These are phyloP conservation scores for Pilasporangium apinafurcum DNA, from an alignment of 352 stramenopile genomes.

Conservation along the genomic window DNA sequence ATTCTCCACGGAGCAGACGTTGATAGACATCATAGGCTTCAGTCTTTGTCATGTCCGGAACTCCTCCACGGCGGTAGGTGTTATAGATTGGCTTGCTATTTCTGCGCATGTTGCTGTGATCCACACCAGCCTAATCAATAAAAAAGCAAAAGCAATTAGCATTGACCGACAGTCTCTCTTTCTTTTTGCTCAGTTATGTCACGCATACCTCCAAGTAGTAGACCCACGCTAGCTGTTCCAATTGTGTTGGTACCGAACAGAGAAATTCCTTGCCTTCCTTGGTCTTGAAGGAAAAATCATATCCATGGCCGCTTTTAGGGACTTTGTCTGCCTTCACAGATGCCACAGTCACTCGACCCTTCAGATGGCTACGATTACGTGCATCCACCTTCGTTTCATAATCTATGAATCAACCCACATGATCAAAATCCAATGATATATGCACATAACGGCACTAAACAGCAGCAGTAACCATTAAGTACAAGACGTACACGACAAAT, in stretches of 20 bases:
- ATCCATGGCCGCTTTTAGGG: conserved; percentile 71
- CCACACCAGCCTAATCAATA: conserved; percentile 39
- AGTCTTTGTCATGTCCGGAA: conserved; percentile 75
- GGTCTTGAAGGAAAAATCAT: conserved; percentile 84
- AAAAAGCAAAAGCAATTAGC: background rate
- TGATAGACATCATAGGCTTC: conserved; percentile 75
- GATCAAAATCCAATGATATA: background rate
- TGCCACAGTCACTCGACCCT: conserved; percentile 76
- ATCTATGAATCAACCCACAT: conserved; percentile 18
- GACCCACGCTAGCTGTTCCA: conserved; percentile 79
- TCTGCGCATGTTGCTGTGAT: conserved; percentile 76
- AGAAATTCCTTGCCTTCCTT: conserved; percentile 81
- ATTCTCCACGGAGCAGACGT: conserved; percentile 53
- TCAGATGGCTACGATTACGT: conserved; percentile 79
- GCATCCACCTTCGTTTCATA: conserved; percentile 88
- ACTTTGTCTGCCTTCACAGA: conserved; percentile 74
- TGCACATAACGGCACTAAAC: background rate
- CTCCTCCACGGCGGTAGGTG: conserved; percentile 55
- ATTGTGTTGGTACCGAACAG: conserved; percentile 70
- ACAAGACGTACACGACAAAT: conserved; percentile 59
- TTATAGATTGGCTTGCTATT: conserved; percentile 83
- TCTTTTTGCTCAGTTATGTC: background rate
- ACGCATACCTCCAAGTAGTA: conserved; percentile 70
- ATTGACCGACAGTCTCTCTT: background rate
- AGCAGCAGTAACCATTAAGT: background rate